Percentiles rank a stretch among this genome's conserved stretches.
These are phyloP conservation scores for Brassica nigra DNA, from an alignment of 345 rosid species.

Conservation along the genomic window DNA sequence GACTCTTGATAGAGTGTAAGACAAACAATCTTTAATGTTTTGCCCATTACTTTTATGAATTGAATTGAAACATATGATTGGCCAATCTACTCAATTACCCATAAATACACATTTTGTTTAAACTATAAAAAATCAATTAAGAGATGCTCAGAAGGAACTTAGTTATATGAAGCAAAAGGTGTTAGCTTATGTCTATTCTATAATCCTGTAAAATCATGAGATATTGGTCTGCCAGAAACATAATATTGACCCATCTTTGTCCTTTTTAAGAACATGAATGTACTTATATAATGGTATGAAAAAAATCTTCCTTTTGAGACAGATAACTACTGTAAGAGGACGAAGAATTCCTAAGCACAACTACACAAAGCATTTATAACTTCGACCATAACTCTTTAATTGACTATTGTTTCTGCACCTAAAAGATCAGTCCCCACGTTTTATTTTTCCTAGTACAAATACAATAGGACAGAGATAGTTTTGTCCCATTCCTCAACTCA, in stretches of 20 bases:
- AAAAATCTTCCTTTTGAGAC: not conserved
- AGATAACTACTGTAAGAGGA: not conserved
- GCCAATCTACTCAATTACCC: too few species aligned
- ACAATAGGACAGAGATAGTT: slow-evolving; percentile 20
- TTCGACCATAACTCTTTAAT: slow-evolving; percentile 36
- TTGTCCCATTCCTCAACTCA: slow-evolving; percentile 21
- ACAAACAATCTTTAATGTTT: not conserved
- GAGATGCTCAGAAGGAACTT: not conserved
- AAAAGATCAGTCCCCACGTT: slow-evolving; percentile 31
- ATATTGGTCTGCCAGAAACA: not conserved
- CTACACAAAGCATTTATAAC: slow-evolving; percentile 28
- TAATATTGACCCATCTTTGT: slow-evolving; percentile 16
- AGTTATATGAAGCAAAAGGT: not conserved
- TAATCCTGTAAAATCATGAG: not conserved
- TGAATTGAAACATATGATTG: too few species aligned
- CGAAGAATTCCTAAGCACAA: slow-evolving; percentile 17
- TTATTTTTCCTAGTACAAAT: not conserved
- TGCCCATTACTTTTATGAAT: not conserved
- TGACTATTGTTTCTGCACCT: slow-evolving; percentile 36
- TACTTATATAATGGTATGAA: not conserved
- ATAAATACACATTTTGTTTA: not conserved
- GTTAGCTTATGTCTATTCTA: not conserved
- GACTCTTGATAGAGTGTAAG: not conserved
- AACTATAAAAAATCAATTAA: not conserved
- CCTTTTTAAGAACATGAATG: not conserved